Evolutionary conservation across 305 asterid genomes (phyloP), one percentile per base, ranked within the genome.

Genomic region (Solanum aculeatissimum): DNA sequence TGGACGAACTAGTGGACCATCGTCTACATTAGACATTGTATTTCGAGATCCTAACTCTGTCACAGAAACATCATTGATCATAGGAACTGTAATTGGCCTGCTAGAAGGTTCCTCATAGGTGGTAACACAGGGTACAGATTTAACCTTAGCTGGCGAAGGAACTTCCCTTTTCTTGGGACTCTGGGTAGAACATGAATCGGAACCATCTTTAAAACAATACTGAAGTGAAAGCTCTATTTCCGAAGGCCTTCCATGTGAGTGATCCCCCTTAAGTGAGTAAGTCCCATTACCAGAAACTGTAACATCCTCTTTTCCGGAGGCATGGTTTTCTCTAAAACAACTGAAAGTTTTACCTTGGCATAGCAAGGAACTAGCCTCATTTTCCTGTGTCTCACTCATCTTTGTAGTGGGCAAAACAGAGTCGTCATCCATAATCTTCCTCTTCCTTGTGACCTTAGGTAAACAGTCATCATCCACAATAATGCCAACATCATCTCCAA

Each of bases 381-480:
- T 72, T 84, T 83, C 45, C 57, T 69, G 78, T 74, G 47, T 57
- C 49, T 83, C 84, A 80, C 83, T 79, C 43, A 80, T 74, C 83
- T 77, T 81, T 62, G 32, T 75, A 88, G 81, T 80, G 86, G 87
- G 86, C 54, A 86, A 51, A 85, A 49, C 89, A 79, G 42, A 75
- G 85, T 84, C 91, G 83, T 72, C 88, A 82, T 87, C 90, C 55
- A 58, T 51, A 87, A 83, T 84, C 83, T 88, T 93, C 88, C 91
- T 92, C 90, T 92, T 92, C 88, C 87, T 85, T 84, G 78, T 83
- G 79, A 65, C 43, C 53, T 83, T 85, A 85, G 89, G 68, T 71
- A 90, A 89, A 89, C 84, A 80, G 60, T 83, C 88, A 85, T 66
- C 62, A 79, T 87, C 83, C 42, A 81, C 68, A 81, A 86, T 83